Evolutionary conservation across 495 filamentous ascomycete genomes (phyloP), one percentile per base, ranked within the genome.

Genomic region (Penicillium lividum): DNA sequence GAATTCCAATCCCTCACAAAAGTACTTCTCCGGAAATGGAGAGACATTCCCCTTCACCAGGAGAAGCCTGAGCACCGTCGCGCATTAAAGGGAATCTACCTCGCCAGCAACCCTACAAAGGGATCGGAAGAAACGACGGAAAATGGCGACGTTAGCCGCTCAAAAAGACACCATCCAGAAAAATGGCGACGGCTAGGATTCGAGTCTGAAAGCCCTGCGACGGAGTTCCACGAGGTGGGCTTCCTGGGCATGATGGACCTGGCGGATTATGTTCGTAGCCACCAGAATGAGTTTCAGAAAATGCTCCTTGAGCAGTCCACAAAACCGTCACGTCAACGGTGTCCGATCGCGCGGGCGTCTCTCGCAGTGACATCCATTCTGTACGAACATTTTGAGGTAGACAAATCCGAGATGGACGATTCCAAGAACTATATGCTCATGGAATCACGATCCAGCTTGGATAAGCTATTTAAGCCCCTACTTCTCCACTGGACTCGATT

Each of bases 181-280:
- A 97, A 97, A 72, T 98, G 94, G 94, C 79, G 92, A 56, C 80
- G 93, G 43, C 71, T 98, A 36, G 94, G 94, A 3, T 99, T 99
- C 66, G 89, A 94, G 71, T 87, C 91, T 0, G 95, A 98, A 68
- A 89, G 81, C 56, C 94, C 94, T 9, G 86, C 86, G 0, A 73
- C 78, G 60, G 94, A 98, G 63, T 98, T 99, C 71, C 86, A 92
- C 3, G 80, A 84, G 27, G 86, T 88, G 16, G 94, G 94, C 2
- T 98, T 93, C 68, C 73, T 99, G 43, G 94, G 95, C 22, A 91
- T 99, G 86, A 96, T 98, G 92, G 94, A 99, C 71, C 68, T 98
- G 65, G 92, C 91, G 7, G 92, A 98, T 71, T 99, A 90, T 70
- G 90, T 96, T 49, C 82, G 88, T 62, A 95, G 90, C 66, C 85